These are phyloP conservation scores for Saccharomyces hybrid DNA, from an alignment of 1,139 yeast genomes.

Conservation along the genomic window DNA sequence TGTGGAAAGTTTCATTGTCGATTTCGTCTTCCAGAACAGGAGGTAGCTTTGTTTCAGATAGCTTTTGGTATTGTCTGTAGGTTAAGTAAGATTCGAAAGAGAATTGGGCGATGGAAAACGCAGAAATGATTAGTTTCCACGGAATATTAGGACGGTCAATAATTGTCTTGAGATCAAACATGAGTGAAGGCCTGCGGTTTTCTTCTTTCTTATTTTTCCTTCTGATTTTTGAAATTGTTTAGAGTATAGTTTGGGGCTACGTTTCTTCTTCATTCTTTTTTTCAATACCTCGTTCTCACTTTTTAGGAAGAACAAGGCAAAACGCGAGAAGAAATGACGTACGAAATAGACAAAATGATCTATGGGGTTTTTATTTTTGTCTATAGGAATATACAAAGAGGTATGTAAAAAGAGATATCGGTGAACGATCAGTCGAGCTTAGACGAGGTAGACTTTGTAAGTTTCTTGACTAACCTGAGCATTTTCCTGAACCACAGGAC, in stretches of 20 bases:
- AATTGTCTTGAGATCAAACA: slow-evolving; percentile 34
- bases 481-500: slow-evolving; percentile 65
- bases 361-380: too few species aligned
- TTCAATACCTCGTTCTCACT: too few species aligned
- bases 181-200: background rate
- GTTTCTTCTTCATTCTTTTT: too few species aligned
- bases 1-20: slow-evolving; percentile 63
- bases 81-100: slow-evolving; percentile 67
- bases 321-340: too few species aligned
- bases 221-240: too few species aligned
- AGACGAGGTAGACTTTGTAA: slow-evolving; percentile 14
- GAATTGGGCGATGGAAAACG: slow-evolving; percentile 70
- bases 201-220: background rate
- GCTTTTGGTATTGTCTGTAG: slow-evolving; percentile 68
- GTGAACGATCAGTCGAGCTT: too few species aligned
- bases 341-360: too few species aligned
- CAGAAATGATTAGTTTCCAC: slow-evolving; percentile 71
- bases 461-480: slow-evolving; percentile 64
- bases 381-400: too few species aligned
- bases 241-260: too few species aligned
- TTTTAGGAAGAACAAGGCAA: too few species aligned
- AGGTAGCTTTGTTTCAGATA: slow-evolving; percentile 53
- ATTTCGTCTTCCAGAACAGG: slow-evolving; percentile 56
- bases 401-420: too few species aligned
- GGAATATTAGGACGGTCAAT: slow-evolving; percentile 56